Conservation (phyloP, 345 rosid species). For the Rhodamnia argentea region DNA sequence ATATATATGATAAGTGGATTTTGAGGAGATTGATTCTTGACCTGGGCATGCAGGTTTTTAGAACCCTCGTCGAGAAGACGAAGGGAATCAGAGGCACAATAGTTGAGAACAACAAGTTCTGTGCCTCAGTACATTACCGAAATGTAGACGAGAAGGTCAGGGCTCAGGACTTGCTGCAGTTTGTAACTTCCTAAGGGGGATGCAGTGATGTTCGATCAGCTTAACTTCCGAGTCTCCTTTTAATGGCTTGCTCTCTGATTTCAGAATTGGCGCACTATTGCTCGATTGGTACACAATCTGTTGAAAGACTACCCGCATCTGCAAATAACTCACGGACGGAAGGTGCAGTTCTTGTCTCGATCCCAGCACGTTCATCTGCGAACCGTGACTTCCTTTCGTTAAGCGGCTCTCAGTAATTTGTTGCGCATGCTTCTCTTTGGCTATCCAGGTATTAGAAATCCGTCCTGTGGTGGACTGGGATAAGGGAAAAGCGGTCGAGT, state of each 20-base stretch:
- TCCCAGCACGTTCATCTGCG: not conserved
- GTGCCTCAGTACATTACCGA: conserved; percentile 91
- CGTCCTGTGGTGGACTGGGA: conserved; percentile 94
- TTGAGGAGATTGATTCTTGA: not conserved
- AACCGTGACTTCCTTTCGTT: not conserved
- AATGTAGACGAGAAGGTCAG: conserved; percentile 81
- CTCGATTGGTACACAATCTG: conserved; percentile 66
- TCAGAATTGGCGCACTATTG: conserved; percentile 72
- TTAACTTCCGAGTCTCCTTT: not conserved
- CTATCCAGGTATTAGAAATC: conserved; percentile 77
- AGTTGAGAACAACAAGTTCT: conserved; percentile 94
- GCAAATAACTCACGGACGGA: conserved; percentile 61
- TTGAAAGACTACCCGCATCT: conserved; percentile 66
- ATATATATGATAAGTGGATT: not conserved
- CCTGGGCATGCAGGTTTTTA: conserved; percentile 38
- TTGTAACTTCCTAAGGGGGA: not conserved
- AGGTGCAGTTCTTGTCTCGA: conserved; percentile 13
- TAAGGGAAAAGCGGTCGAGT: conserved; percentile 92
- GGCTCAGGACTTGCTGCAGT: not conserved
- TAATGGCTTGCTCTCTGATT: not conserved
- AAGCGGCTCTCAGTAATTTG: not conserved
- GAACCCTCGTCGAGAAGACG: conserved; percentile 59
- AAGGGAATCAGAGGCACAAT: conserved; percentile 64
- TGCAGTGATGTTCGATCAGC: not conserved
- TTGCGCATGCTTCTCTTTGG: not conserved